phyloP scores from a whole-genome alignment of 176 grass and related monocot genomes.

The Saccharum spontaneum region DNA sequence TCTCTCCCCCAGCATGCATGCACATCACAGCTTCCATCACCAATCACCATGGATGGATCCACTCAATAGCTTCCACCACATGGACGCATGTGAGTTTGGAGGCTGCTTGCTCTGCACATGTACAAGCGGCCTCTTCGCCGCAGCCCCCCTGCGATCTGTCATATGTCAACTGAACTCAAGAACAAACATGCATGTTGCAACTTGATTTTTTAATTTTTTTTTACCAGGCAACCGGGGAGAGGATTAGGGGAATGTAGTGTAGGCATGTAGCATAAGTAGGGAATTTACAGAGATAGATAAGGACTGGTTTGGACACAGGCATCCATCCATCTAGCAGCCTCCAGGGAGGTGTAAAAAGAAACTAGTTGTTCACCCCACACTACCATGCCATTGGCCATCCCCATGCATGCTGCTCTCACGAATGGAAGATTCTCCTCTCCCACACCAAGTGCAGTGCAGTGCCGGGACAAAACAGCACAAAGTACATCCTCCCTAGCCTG shows the following conservation, averaged over 20 bases:
- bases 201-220: background rate
- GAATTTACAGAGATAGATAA: constrained; percentile 29
- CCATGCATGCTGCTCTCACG: constrained; percentile 37
- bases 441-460: background rate
- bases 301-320: background rate
- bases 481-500: constrained; percentile 22
- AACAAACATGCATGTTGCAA: background rate
- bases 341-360: background rate
- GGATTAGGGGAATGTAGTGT: background rate
- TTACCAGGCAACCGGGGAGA: background rate
- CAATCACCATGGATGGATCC: background rate
- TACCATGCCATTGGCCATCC: background rate
- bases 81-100: background rate
- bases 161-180: background rate
- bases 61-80: background rate
- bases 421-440: constrained; percentile 46
- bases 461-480: constrained; percentile 41
- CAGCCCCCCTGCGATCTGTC: background rate
- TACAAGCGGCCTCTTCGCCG: background rate
- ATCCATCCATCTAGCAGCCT: background rate
- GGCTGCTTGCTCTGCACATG: background rate
- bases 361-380: background rate
- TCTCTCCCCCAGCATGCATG: background rate
- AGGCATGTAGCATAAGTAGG: background rate
- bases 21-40: background rate